phyloP scores from a whole-genome alignment of 805 yeast genomes.

The Suhomyces tanzawaensis region DNA sequence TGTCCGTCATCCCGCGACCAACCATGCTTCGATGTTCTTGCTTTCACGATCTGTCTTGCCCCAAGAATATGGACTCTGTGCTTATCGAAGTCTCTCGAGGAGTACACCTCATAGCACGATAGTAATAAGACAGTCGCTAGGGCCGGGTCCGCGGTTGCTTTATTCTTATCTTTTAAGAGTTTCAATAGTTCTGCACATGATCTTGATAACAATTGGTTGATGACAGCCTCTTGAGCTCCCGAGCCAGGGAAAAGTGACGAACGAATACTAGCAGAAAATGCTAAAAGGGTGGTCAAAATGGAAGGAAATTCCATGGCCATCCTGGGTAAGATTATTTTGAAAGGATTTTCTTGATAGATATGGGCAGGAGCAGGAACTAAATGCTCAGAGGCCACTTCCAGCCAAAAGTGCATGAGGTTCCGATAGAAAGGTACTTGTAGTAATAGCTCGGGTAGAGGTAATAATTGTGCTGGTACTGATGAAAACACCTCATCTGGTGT shows the following conservation, averaged over 20 bases:
- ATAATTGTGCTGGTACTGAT: slow-evolving; percentile 32
- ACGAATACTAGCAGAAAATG: slow-evolving; percentile 36
- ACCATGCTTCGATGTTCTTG: slow-evolving; percentile 36
- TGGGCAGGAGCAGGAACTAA: slow-evolving; percentile 65
- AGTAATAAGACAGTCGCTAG: slow-evolving; percentile 59
- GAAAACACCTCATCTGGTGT: slow-evolving; percentile 13
- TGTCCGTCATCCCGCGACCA: too few relatives aligned
- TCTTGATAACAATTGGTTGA: slow-evolving; percentile 53
- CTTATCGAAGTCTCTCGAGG: slow-evolving; percentile 43
- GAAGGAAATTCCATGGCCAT: slow-evolving; percentile 63
- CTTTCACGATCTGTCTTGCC: slow-evolving; percentile 60
- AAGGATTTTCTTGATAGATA: slow-evolving; percentile 61
- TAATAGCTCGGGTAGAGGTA: slow-evolving; percentile 57
- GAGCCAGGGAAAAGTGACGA: slow-evolving; percentile 21
- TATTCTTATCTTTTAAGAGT: slow-evolving; percentile 47
- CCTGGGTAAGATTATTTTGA: slow-evolving; percentile 60
- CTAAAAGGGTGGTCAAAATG: slow-evolving; percentile 53
- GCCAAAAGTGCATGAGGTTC: slow-evolving; percentile 61
- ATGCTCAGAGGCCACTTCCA: slow-evolving; percentile 55
- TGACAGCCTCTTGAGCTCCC: slow-evolving; percentile 37
- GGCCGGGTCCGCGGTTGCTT: slow-evolving; percentile 64
- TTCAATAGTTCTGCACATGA: slow-evolving; percentile 56
- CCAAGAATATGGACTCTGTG: slow-evolving; percentile 70
- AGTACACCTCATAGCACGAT: slow-evolving; percentile 52
- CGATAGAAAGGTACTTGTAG: slow-evolving; percentile 57